Evolutionary conservation across 2,329 filamentous ascomycete genomes (phyloP), one percentile per base, ranked within the genome.

Genomic region (Xenosphaeropsis pyriputrescens): DNA sequence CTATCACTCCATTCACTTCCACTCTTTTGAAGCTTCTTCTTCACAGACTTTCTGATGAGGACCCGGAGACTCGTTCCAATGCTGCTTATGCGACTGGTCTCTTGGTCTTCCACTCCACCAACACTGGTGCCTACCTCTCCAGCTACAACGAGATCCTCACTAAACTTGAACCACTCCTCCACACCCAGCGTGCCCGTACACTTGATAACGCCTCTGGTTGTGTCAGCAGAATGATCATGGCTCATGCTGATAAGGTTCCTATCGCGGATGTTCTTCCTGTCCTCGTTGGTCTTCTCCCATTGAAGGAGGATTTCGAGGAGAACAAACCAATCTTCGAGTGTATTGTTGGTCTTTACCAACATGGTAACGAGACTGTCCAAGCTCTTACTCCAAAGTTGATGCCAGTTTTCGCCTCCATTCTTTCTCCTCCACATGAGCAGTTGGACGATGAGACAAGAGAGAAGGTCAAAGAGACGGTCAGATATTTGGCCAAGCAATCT

Each of bases 221-320:
- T 58, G 68, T 96, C 33, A 81, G 77, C 55, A 80, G 91, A 45
- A 88, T 98, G 81, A 93, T 96, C 59, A 73, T 84, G 56, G 82
- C 82, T 52, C 79, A 93, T 60, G 79, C 83, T n/a, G 77, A 89
- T 48, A 74, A 73, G 48, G 78, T 93, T 8, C 86, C 89, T 14
- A 70, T 93, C 38, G 63, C 70, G 30, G 78, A 94, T 42, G 84
- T 93, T 15, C 72, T 98, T 2, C 88, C 89, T 18, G 76, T 75
- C 1, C 63, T 96, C 18, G 72, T 93, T 40, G 72, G 73, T 43
- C 71, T 88, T 18, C 72, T 96, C 29, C 91, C 91, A 8, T 68
- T 96, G 44, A 84, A 83, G 59, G 88, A 94, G 56, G 91, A 96
- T 58, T 96, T 75, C 51, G 86, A 95, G 61, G 91, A 96, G 72